These are phyloP conservation scores for Podaxis pistillaris DNA, from an alignment of 768 basidiomycete species.

Conservation along the genomic window DNA sequence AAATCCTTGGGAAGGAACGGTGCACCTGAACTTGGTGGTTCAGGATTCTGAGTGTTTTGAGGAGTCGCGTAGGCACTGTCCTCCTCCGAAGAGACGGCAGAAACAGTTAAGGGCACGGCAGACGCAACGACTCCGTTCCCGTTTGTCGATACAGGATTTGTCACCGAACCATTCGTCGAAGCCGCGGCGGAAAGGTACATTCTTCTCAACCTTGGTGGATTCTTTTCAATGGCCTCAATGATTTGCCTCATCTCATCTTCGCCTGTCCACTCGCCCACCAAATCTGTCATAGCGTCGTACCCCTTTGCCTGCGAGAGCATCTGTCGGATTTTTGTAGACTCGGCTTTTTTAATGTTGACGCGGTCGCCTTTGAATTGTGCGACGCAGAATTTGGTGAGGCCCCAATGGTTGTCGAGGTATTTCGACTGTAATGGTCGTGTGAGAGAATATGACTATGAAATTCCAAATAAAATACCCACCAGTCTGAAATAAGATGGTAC, in stretches of 20 bases:
- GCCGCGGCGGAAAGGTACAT: conserved; percentile 26
- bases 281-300: conserved; percentile 50
- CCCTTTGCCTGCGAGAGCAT: conserved; percentile 58
- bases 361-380: conserved; percentile 76
- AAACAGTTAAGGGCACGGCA: not conserved
- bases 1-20: conserved; percentile 46
- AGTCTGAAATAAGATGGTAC: conserved; percentile 74
- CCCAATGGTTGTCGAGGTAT: conserved; percentile 78
- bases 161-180: conserved; percentile 22
- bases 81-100: not conserved
- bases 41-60: conserved; percentile 52
- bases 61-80: conserved; percentile 38
- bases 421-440: conserved; percentile 44
- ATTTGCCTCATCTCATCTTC: conserved; percentile 61
- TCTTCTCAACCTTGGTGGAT: conserved; percentile 36
- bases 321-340: conserved; percentile 55
- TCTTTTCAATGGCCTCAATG: conserved; percentile 47
- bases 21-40: conserved; percentile 52
- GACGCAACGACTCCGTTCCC: conserved; percentile 13
- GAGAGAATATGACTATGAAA: not conserved
- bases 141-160: conserved; percentile 23
- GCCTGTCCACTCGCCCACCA: conserved; percentile 57
- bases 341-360: conserved; percentile 52
- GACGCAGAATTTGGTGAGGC: conserved; percentile 85
- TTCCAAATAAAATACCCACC: conserved; percentile 37